Evolutionary conservation across 495 filamentous ascomycete genomes (phyloP).

Genomic region (Penicillium turbatum): DNA sequence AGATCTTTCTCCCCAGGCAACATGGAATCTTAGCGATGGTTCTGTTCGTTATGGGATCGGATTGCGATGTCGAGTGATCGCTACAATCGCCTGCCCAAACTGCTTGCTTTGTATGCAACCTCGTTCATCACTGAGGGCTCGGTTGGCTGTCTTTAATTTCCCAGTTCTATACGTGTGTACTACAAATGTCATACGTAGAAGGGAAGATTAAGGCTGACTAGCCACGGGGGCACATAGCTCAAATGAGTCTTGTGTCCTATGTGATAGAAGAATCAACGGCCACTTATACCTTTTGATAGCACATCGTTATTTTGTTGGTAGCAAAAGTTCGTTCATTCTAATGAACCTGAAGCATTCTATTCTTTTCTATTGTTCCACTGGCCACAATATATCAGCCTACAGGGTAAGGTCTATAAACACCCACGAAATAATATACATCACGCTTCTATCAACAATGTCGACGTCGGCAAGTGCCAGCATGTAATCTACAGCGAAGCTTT

Average conservation of each 20-base stretch:
- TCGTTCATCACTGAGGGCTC: constrained; percentile 14
- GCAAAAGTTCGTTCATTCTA: constrained; percentile 31
- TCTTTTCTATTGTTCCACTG: neutral
- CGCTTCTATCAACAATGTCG: neutral
- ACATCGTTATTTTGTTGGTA: constrained; percentile 30
- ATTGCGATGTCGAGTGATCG: constrained; percentile 26
- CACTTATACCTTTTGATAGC: constrained; percentile 33
- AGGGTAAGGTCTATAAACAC: neutral
- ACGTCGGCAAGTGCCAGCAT: neutral
- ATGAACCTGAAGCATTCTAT: constrained; percentile 14
- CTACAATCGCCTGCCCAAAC: constrained; percentile 10
- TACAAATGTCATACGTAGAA: constrained; percentile 10
- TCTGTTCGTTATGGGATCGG: constrained; percentile 22
- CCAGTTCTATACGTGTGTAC: constrained; percentile 7
- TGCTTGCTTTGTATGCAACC: constrained; percentile 15
- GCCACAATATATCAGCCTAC: neutral
- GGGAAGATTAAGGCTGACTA: constrained; percentile 8
- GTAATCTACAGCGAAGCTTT: constrained; percentile 28
- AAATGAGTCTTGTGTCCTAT: constrained; percentile 21
- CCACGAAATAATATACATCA: neutral
- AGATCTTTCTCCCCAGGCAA: constrained; percentile 21
- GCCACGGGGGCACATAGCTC: constrained; percentile 14
- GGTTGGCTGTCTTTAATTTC: constrained; percentile 6
- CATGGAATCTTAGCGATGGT: constrained; percentile 22
- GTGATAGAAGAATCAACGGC: constrained; percentile 28